Percentiles rank a stretch among this genome's conserved stretches.
Conservation (phyloP, 2,329 filamentous ascomycete genomes). For the Cadophora sp. region DNA sequence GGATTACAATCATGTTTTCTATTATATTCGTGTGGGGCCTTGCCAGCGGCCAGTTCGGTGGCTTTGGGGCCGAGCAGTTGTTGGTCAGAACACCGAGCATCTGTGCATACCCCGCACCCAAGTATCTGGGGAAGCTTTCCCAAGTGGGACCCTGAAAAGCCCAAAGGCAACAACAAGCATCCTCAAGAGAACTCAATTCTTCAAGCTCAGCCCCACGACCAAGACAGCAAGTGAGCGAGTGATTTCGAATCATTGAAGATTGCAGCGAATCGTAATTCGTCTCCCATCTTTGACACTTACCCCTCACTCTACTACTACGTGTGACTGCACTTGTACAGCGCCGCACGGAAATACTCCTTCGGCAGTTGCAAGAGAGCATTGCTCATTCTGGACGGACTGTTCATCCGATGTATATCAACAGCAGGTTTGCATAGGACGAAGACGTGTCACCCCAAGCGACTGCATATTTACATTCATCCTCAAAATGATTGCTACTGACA, state of each 20-base stretch:
- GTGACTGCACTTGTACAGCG: not conserved
- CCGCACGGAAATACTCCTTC: not conserved
- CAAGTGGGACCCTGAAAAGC: conserved; percentile 4
- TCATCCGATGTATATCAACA: not conserved
- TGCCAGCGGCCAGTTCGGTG: not conserved
- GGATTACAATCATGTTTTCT: not conserved
- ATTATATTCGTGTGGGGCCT: not conserved
- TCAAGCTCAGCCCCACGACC: not conserved
- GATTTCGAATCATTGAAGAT: not conserved
- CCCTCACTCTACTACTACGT: not conserved
- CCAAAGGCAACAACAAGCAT: conserved; percentile 1
- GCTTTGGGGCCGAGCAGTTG: not conserved
- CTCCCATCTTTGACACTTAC: conserved; percentile 3
- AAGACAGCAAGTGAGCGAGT: not conserved
- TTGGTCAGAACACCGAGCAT: not conserved
- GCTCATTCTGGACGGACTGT: not conserved
- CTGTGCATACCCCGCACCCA: not conserved
- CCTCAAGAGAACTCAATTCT: not conserved
- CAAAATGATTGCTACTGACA: conserved; percentile 29
- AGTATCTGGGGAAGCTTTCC: conserved; percentile 1
- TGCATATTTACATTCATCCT: not conserved
- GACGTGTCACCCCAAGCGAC: not conserved
- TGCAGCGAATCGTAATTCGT: not conserved
- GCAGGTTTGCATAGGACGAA: not conserved
- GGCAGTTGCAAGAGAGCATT: not conserved